Conservation (phyloP, 768 basidiomycete genomes). For the Tricholomella constricta region DNA sequence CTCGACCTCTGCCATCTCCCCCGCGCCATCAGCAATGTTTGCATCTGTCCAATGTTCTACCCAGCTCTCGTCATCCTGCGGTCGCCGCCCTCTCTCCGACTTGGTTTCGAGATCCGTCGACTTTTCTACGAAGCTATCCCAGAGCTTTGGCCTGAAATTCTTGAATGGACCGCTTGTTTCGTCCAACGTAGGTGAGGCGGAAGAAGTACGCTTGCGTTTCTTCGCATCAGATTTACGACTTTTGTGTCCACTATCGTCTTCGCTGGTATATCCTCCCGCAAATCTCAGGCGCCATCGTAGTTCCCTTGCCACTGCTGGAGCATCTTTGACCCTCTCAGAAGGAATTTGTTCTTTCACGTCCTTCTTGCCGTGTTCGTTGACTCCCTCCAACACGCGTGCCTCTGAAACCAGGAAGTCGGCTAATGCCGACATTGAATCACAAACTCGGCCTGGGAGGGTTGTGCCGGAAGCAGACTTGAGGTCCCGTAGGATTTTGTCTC, state of each 20-base stretch:
- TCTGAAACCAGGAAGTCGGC: slow-evolving; percentile 83
- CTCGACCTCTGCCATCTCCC: slow-evolving; percentile 41
- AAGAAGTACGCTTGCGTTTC: slow-evolving; percentile 44
- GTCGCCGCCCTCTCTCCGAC: slow-evolving; percentile 38
- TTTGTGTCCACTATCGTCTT: slow-evolving; percentile 54
- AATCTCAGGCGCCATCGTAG: slow-evolving; percentile 79
- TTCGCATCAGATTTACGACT: slow-evolving; percentile 28
- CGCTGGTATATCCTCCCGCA: slow-evolving; percentile 62
- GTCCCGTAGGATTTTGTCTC: slow-evolving; percentile 76
- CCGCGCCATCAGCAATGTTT: slow-evolving; percentile 32
- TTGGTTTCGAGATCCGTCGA: slow-evolving; percentile 43
- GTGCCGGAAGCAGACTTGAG: slow-evolving; percentile 51
- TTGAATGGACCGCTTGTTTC: slow-evolving; percentile 42
- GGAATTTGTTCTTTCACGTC: slow-evolving; percentile 84
- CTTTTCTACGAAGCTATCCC: slow-evolving; percentile 56
- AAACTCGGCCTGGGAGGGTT: slow-evolving; percentile 50
- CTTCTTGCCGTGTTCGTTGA: slow-evolving; percentile 68
- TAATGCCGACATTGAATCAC: slow-evolving; percentile 70
- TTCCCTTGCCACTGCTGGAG: slow-evolving; percentile 78
- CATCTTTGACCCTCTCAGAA: slow-evolving; percentile 78
- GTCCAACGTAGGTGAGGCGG: slow-evolving; percentile 20
- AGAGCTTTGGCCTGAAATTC: slow-evolving; percentile 68
- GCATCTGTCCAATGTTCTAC: slow-evolving; percentile 42
- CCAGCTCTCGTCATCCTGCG: slow-evolving; percentile 44
- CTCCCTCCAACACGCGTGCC: slow-evolving; percentile 68